phyloP scores from a whole-genome alignment of 2,329 filamentous ascomycete genomes.

The Fusarium zealandicum region DNA sequence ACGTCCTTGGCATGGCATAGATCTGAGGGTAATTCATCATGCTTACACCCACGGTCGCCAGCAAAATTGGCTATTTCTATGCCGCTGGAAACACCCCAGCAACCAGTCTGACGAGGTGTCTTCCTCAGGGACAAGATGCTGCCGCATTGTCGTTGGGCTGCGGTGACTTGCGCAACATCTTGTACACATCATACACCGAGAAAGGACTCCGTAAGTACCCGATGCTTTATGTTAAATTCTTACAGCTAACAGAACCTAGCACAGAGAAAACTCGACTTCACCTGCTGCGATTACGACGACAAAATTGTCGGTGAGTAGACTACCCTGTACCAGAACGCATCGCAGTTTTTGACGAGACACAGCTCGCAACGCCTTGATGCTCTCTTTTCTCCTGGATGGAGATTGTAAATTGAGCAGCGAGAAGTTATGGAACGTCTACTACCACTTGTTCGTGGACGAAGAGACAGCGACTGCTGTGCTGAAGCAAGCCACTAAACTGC shows the following conservation, averaged over 20 bases:
- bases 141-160: slow-evolving; percentile 62
- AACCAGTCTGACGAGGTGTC: slow-evolving; percentile 53
- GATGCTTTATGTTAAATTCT: background rate
- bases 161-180: slow-evolving; percentile 63
- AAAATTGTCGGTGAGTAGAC: slow-evolving; percentile 55
- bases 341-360: background rate
- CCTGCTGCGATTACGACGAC: slow-evolving; percentile 61
- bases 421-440: slow-evolving; percentile 62
- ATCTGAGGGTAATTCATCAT: slow-evolving; percentile 37
- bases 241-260: slow-evolving; percentile 42
- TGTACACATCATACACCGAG: slow-evolving; percentile 60
- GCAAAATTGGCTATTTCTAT: slow-evolving; percentile 49
- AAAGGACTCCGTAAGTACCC: slow-evolving; percentile 45
- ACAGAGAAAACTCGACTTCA: slow-evolving; percentile 58
- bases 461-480: slow-evolving; percentile 48
- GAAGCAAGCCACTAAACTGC: slow-evolving; percentile 54
- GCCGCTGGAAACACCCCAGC: slow-evolving; percentile 64
- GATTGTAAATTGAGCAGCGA: slow-evolving; percentile 36
- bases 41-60: slow-evolving; percentile 49
- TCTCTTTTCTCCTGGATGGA: slow-evolving; percentile 59
- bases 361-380: slow-evolving; percentile 64
- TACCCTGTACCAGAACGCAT: slow-evolving; percentile 2
- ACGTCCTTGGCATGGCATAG: background rate
- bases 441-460: slow-evolving; percentile 57
- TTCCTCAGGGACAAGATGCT: slow-evolving; percentile 59